Conservation (phyloP, 2,329 filamentous ascomycete genomes). For the Fusarium algeriense region DNA sequence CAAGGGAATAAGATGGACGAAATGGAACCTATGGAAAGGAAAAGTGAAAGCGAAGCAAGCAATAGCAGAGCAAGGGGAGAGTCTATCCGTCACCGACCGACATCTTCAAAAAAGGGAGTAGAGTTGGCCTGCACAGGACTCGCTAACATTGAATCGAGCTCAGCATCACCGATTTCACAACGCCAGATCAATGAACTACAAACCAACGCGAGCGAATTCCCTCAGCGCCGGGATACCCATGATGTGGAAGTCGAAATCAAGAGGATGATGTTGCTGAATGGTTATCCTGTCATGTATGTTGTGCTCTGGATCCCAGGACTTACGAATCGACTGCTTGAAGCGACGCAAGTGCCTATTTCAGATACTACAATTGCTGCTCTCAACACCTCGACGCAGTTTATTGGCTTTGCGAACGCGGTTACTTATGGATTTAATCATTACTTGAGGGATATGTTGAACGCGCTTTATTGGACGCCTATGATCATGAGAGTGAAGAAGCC, state of each 20-base stretch:
- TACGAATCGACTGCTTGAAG: constrained; percentile 41
- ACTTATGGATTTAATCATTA: constrained; percentile 46
- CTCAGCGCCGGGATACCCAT: constrained; percentile 29
- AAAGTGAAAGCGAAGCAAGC: constrained; percentile 9
- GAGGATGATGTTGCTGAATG: constrained; percentile 44
- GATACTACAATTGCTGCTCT: constrained; percentile 30
- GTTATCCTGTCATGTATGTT: constrained; percentile 44
- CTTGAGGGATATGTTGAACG: constrained; percentile 34
- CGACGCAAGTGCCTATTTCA: constrained; percentile 20
- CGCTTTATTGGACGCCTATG: constrained; percentile 31
- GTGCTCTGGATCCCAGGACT: constrained; percentile 42
- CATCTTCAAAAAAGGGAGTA: background rate
- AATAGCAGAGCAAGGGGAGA: background rate
- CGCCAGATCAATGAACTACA: constrained; percentile 15
- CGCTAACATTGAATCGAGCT: constrained; percentile 19
- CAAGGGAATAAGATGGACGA: constrained; percentile 13
- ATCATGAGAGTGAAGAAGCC: constrained; percentile 30
- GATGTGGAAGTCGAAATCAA: constrained; percentile 42
- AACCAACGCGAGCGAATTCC: constrained; percentile 43
- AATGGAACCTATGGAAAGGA: constrained; percentile 10
- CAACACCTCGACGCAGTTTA: constrained; percentile 40
- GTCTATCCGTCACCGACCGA: background rate
- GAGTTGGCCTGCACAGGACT: constrained; percentile 11
- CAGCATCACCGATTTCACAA: constrained; percentile 1
- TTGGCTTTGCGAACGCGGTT: constrained; percentile 40